Conservation (phyloP, 805 yeast species). For the Saccharomycopsis vini region DNA sequence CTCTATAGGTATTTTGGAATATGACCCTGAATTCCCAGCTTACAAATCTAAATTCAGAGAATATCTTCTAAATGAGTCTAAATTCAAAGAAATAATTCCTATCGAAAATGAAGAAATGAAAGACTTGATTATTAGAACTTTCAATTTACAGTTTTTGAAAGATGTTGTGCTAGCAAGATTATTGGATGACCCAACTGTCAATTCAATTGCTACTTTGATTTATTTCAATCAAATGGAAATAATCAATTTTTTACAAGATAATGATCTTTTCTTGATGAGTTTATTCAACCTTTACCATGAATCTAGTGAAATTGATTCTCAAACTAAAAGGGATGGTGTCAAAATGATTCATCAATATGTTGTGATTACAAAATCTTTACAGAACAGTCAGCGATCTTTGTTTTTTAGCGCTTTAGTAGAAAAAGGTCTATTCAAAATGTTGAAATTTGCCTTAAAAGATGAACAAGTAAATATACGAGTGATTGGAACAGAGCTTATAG, state of each 20-base stretch:
- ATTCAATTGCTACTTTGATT: slow-evolving; percentile 56
- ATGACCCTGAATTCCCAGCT: slow-evolving; percentile 80
- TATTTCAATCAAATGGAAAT: slow-evolving; percentile 62
- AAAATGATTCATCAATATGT: slow-evolving; percentile 73
- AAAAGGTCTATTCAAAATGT: slow-evolving; percentile 60
- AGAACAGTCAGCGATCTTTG: slow-evolving; percentile 50
- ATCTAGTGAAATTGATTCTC: slow-evolving; percentile 14
- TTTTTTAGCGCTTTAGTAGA: slow-evolving; percentile 58
- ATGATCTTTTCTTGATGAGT: slow-evolving; percentile 42
- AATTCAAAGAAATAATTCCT: slow-evolving; percentile 67
- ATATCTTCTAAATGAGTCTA: slow-evolving; percentile 45
- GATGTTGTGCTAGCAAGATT: slow-evolving; percentile 80
- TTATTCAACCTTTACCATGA: slow-evolving; percentile 49
- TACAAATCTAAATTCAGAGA: slow-evolving; percentile 74
- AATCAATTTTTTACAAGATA: slow-evolving; percentile 46
- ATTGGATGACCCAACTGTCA: slow-evolving; percentile 72
- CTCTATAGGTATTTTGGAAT: slow-evolving; percentile 69
- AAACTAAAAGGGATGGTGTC: slow-evolving; percentile 58
- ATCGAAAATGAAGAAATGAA: slow-evolving; percentile 41
- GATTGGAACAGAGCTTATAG: slow-evolving; percentile 71
- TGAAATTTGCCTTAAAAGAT: slow-evolving; percentile 63
- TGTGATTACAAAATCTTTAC: slow-evolving; percentile 60
- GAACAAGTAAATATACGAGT: slow-evolving; percentile 41
- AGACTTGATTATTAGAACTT: slow-evolving; percentile 60
- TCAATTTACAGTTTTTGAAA: slow-evolving; percentile 68